Base-by-base conservation (phyloP, 805 yeast genomes). In the Cyberlindnera suaveolens region DNA sequence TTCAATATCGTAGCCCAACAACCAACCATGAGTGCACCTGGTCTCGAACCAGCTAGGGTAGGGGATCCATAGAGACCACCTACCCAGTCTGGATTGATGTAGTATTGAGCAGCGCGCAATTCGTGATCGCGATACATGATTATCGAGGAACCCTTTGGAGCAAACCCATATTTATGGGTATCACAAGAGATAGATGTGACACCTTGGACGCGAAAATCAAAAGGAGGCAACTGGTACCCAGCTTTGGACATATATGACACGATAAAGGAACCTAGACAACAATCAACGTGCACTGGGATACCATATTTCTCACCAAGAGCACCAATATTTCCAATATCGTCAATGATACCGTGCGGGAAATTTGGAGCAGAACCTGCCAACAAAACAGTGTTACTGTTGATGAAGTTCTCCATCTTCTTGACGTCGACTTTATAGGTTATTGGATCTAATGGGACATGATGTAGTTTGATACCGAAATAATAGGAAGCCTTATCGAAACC, bases 111-210 rank as follows among this genome's bases (percentile, higher is more conserved):
- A 51, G 75, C 74, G 45, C 99, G 73, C 44, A 88, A 72, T 45
- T 75, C 72, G 0, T 74, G 54, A 47, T 73, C 65, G 38, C 97
- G 75, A 64, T 93, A 93, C 96, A 93, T 83, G 54, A 93, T 84
- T 19, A 91, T 75, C 1, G 96, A 87, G 0, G 95, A 83, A 9
- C 99, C 99, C 64, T 91, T 91, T 33, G 99, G 99, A 8, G 98
- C 97, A 71, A 91, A 93, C 1, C 98, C 99, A 59, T 91, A 91
- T 64, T 91, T 91, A 70, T 91, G 99, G n/a, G 99, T 91, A 62
- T 91, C 99, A 66, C 98, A 93, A n/a, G 96, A 86, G 45, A 91
- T 91, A 3, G 97, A 89, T 1, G 98, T 93, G n/a, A 93, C 98
- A 29, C 93, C 93, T 1, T 87, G 83, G 3, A 88, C 72, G 50